Percentiles rank a stretch among this genome's conserved stretches.
phyloP scores from a whole-genome alignment of 345 rosid genomes.

The Boechera retrofracta region DNA sequence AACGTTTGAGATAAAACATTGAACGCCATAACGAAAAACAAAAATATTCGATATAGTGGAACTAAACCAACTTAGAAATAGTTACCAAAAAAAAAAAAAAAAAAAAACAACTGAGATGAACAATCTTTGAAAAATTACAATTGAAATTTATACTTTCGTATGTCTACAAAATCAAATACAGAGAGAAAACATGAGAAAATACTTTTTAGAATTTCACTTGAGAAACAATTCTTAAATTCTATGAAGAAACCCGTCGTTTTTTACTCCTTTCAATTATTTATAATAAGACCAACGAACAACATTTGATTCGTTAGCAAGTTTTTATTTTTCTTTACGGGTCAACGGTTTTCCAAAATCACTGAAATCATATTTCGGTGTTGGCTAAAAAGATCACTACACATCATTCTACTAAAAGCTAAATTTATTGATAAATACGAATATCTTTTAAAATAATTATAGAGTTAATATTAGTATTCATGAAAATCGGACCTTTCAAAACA shows the following conservation, averaged over 20 bases:
- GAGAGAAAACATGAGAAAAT: too few relatives aligned
- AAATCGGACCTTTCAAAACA: neutral
- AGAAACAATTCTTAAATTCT: neutral
- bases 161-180: too few relatives aligned
- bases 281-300: too few relatives aligned
- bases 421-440: neutral
- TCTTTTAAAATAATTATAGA: neutral
- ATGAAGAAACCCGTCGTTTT: neutral
- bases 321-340: neutral
- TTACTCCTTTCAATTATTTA: neutral
- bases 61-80: too few relatives aligned
- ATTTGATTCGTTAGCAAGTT: neutral
- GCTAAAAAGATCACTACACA: neutral
- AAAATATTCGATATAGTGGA: too few relatives aligned
- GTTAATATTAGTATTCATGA: neutral
- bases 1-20: too few relatives aligned
- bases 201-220: neutral
- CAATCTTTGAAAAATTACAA: too few relatives aligned
- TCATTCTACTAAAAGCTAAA: too few relatives aligned
- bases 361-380: neutral
- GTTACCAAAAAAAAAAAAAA: too few relatives aligned
- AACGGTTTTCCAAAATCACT: neutral
- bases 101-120: too few relatives aligned
- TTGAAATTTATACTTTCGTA: too few relatives aligned
- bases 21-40: too few relatives aligned